These are phyloP conservation scores for Fusarium temperatum DNA, from an alignment of 2,329 filamentous ascomycete genomes.

Conservation along the genomic window DNA sequence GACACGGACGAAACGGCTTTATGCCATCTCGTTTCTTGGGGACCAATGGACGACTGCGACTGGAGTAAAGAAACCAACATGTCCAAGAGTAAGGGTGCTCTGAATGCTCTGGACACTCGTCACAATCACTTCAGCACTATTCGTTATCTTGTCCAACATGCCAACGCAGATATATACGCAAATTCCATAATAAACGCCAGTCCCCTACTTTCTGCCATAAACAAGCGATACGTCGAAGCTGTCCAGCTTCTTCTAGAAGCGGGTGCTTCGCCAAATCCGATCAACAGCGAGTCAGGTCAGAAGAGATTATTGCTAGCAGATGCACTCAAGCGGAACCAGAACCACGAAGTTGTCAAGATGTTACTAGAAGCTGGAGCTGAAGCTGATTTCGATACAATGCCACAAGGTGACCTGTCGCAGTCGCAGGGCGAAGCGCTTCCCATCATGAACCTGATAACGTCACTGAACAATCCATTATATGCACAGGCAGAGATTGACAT, in stretches of 20 bases:
- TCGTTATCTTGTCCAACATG: slow-evolving; percentile 16
- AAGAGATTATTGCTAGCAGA: slow-evolving; percentile 20
- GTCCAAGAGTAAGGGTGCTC: slow-evolving; percentile 4
- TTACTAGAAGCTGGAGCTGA: slow-evolving; percentile 24
- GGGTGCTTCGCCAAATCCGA: slow-evolving; percentile 31
- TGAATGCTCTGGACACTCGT: slow-evolving; percentile 3
- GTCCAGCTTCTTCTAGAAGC: slow-evolving; percentile 24
- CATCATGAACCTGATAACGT: slow-evolving; percentile 22
- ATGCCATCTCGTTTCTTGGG: slow-evolving; percentile 19
- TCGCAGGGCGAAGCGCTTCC: neutral
- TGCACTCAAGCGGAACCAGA: slow-evolving; percentile 8
- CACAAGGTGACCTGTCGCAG: neutral
- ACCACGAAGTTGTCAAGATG: slow-evolving; percentile 2
- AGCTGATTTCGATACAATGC: slow-evolving; percentile 18
- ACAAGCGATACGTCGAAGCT: slow-evolving; percentile 4
- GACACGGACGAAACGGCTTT: slow-evolving; percentile 14
- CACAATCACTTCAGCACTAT: slow-evolving; percentile 22
- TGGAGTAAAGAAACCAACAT: slow-evolving; percentile 14
- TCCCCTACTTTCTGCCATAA: slow-evolving; percentile 11
- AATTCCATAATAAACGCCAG: neutral
- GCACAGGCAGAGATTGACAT: slow-evolving; percentile 13
- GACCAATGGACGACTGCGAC: neutral
- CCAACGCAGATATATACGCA: slow-evolving; percentile 16
- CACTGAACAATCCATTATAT: slow-evolving; percentile 10
- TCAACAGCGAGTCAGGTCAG: neutral